Evolutionary conservation across 2,329 filamentous ascomycete species (phyloP).

Genomic region (Rhynchosporium agropyri): DNA sequence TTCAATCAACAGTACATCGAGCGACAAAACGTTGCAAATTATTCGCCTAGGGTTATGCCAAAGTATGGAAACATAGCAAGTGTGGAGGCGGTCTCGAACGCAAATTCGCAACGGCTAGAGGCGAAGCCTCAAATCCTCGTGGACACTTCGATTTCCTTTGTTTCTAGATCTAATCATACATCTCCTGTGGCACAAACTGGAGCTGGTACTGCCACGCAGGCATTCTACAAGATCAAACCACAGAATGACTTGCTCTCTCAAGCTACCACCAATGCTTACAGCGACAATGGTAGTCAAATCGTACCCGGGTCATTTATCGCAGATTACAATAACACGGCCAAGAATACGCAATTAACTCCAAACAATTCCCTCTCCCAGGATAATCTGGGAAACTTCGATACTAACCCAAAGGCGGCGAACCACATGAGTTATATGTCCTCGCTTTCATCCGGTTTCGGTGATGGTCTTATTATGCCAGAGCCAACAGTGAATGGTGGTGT

Average conservation of each 20-base stretch:
- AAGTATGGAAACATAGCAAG: constrained; percentile 25
- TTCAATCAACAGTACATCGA: constrained; percentile 25
- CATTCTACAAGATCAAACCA: constrained; percentile 19
- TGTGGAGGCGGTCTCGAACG: constrained; percentile 19
- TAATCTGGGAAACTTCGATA: constrained; percentile 33
- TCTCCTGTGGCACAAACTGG: constrained; percentile 16
- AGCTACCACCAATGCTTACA: constrained; percentile 18
- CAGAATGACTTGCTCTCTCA: constrained; percentile 19
- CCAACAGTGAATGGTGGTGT: constrained; percentile 28
- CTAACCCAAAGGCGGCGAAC: constrained; percentile 32
- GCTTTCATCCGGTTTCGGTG: constrained; percentile 65
- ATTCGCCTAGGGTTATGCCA: constrained; percentile 24
- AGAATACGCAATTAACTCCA: constrained; percentile 13
- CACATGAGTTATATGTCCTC: constrained; percentile 54
- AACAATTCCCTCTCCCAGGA: constrained; percentile 29
- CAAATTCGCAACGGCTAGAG: constrained; percentile 27
- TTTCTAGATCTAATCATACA: constrained; percentile 22
- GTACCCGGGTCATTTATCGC: constrained; percentile 15
- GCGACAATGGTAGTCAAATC: constrained; percentile 24
- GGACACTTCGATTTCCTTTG: constrained; percentile 26
- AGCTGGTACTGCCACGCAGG: constrained; percentile 9
- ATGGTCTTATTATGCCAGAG: constrained; percentile 56
- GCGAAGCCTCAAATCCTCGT: constrained; percentile 23
- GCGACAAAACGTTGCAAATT: constrained; percentile 27
- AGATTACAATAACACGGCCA: constrained; percentile 25